Evolutionary conservation across 2,329 filamentous ascomycete genomes (phyloP).

Genomic region (Aspergillus proliferans): DNA sequence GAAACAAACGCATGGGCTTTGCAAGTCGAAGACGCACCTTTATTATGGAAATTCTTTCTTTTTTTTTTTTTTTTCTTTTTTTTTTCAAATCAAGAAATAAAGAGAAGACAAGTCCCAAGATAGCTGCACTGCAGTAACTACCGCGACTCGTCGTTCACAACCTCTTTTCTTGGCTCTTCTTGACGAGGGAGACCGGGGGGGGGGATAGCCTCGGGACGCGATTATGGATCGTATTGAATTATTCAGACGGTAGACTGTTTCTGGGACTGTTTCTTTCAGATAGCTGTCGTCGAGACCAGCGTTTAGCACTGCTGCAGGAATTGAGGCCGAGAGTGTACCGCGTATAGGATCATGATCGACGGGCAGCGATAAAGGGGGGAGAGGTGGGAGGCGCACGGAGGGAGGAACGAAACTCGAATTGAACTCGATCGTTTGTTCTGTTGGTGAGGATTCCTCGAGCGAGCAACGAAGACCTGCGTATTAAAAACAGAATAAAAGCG

Average conservation of each 20-base stretch:
- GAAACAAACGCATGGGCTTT: not conserved
- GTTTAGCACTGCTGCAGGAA: slow-evolving; percentile 17
- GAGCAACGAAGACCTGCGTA: too few relatives aligned
- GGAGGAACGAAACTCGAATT: slow-evolving; percentile 10
- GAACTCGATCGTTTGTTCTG: slow-evolving; percentile 8
- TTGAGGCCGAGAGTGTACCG: slow-evolving; percentile 13
- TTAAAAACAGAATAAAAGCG: too few relatives aligned
- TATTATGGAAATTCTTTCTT: slow-evolving; percentile 2
- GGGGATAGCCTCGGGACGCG: not conserved
- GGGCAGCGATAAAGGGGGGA: slow-evolving; percentile 7
- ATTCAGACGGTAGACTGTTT: not conserved
- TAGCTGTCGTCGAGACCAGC: slow-evolving; percentile 2
- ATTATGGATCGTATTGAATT: not conserved
- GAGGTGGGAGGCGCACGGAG: not conserved
- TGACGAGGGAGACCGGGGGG: slow-evolving; percentile 2
- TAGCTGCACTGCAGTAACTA: slow-evolving; percentile 27
- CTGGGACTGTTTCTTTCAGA: not conserved
- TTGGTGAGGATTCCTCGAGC: slow-evolving; percentile 4
- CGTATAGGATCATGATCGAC: slow-evolving; percentile 20
- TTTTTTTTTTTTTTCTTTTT: not conserved
- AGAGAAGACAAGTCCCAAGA: slow-evolving; percentile 10
- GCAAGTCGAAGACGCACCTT: too few relatives aligned
- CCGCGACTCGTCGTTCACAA: too few relatives aligned
- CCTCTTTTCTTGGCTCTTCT: too few relatives aligned
- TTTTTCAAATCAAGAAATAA: slow-evolving; percentile 6